Evolutionary conservation across 768 basidiomycete species (phyloP).

Genomic region (Dioszegia crocea): DNA sequence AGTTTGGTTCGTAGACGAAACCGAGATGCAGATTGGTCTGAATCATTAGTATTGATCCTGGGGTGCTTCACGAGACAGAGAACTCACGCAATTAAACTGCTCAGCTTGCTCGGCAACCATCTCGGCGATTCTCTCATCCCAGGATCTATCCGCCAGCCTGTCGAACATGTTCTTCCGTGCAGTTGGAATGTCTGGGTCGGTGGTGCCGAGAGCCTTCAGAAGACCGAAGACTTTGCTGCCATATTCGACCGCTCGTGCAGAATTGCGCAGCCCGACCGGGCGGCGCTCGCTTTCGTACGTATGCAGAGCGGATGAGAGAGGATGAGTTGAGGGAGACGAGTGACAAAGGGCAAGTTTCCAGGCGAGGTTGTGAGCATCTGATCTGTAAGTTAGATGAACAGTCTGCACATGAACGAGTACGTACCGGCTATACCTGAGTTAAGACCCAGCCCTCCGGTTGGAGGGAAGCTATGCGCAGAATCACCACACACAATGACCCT

Average conservation of each 20-base stretch:
- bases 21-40: constrained; percentile 11
- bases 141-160: constrained; percentile 4
- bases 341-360: constrained; percentile 4
- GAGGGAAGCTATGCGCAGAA: constrained; percentile 13
- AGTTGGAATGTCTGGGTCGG: constrained; percentile 6
- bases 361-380: constrained; percentile 15
- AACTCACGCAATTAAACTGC: constrained; percentile 12
- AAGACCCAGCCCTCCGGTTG: constrained; percentile 15
- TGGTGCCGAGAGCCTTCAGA: constrained; percentile 9
- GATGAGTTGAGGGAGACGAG: neutral
- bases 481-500: constrained; percentile 7
- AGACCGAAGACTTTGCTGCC: constrained; percentile 12
- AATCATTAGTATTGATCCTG: neutral
- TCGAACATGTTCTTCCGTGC: constrained; percentile 8
- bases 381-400: neutral
- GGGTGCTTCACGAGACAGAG: neutral
- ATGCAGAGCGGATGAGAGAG: neutral
- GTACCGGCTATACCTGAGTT: constrained; percentile 15
- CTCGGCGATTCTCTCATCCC: constrained; percentile 1
- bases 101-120: constrained; percentile 6
- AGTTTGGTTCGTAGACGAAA: constrained; percentile 10
- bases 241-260: constrained; percentile 7
- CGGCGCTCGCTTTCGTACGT: constrained; percentile 12
- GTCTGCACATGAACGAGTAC: neutral
- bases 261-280: constrained; percentile 9